Evolutionary conservation across 2,329 filamentous ascomycete genomes (phyloP).

Genomic region (Xylaria arbuscula): DNA sequence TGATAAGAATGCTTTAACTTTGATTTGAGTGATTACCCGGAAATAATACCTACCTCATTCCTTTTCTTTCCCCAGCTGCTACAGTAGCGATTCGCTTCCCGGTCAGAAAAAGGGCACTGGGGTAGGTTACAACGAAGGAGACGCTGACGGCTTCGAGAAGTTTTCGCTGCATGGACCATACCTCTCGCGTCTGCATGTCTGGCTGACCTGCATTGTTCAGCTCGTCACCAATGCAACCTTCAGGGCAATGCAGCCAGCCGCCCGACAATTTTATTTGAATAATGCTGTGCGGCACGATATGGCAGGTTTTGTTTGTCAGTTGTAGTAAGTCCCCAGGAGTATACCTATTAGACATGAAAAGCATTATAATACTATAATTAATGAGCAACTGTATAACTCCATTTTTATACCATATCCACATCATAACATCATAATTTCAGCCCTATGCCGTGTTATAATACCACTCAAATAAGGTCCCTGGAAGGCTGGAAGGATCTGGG

Average conservation of each 20-base stretch:
- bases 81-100: slow-evolving; percentile 20
- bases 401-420: slow-evolving; percentile 2
- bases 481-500: slow-evolving; percentile 26
- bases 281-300: background rate
- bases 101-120: slow-evolving; percentile 24
- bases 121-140: slow-evolving; percentile 42
- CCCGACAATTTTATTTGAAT: slow-evolving; percentile 14
- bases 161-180: slow-evolving; percentile 44
- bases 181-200: slow-evolving; percentile 44
- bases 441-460: slow-evolving; percentile 12
- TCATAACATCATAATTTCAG: slow-evolving; percentile 10
- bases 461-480: slow-evolving; percentile 6
- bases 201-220: slow-evolving; percentile 44
- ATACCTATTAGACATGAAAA: slow-evolving; percentile 8
- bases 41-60: background rate
- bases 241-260: slow-evolving; percentile 30
- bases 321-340: background rate
- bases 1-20: slow-evolving; percentile 5
- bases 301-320: background rate
- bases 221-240: slow-evolving; percentile 39
- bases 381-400: background rate
- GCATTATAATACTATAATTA: background rate
- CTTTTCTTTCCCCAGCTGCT: slow-evolving; percentile 4
- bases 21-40: background rate
- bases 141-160: slow-evolving; percentile 46